A percentile compares a stretch with the other conserved stretches of the same genome.
phyloP scores from a whole-genome alignment of 345 rosid genomes.

The Clarkia xantiana region DNA sequence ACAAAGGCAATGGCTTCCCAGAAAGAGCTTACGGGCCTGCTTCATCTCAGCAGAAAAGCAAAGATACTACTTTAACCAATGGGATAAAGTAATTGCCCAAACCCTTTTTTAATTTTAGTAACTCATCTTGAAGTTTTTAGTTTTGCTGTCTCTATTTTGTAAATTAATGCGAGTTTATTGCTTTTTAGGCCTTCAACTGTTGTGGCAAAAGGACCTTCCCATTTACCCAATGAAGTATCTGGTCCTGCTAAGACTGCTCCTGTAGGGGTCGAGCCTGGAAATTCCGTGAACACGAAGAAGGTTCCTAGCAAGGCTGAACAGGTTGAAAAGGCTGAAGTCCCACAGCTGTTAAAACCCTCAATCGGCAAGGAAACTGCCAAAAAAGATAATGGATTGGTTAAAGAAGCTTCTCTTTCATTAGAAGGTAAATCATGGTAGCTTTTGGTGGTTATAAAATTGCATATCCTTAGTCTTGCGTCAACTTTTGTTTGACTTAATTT shows the following conservation, averaged over 20 bases:
- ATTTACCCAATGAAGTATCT: slow-evolving; percentile 28
- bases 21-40: slow-evolving; percentile 25
- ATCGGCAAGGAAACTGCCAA: slow-evolving; percentile 12
- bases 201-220: slow-evolving; percentile 20
- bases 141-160: not conserved
- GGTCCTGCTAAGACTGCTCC: slow-evolving; percentile 8
- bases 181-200: slow-evolving; percentile 22
- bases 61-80: slow-evolving; percentile 17
- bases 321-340: slow-evolving; percentile 16
- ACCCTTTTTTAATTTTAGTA: not conserved
- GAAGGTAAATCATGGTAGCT: slow-evolving; percentile 22
- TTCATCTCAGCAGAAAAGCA: slow-evolving; percentile 21
- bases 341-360: slow-evolving; percentile 9
- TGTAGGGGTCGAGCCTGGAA: too few relatives aligned
- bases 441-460: too few relatives aligned
- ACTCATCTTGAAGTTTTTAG: not conserved
- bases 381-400: slow-evolving; percentile 10
- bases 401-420: slow-evolving; percentile 12
- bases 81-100: slow-evolving; percentile 28
- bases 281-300: slow-evolving; percentile 5
- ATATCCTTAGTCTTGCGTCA: not conserved
- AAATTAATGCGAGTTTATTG: not conserved
- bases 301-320: slow-evolving; percentile 13
- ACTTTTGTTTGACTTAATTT: not conserved
- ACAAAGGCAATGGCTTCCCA: slow-evolving; percentile 22